A percentile compares a stretch with the other conserved stretches of the same genome.
These are phyloP conservation scores for Ambrosiella beaveri DNA, from an alignment of 2,329 filamentous ascomycete genomes.

Conservation along the genomic window DNA sequence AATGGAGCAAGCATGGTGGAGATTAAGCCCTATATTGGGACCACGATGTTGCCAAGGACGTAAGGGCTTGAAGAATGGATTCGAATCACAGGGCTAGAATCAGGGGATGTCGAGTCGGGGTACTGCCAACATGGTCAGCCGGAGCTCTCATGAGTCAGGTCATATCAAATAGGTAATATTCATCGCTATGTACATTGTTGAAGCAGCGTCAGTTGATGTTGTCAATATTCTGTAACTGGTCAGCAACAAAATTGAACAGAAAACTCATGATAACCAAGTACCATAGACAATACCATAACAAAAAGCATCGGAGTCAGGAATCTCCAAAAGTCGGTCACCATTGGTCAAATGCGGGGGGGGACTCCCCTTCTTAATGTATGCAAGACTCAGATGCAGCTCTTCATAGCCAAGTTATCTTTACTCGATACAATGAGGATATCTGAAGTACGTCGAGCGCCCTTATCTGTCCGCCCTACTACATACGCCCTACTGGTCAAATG, in stretches of 20 bases:
- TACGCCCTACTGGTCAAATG: not conserved
- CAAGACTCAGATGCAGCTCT: not conserved
- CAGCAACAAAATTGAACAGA: not conserved
- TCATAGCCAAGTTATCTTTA: not conserved
- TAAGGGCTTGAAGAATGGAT: not conserved
- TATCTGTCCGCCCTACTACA: constrained; percentile 1
- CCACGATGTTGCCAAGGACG: not conserved
- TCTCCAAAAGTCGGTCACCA: not conserved
- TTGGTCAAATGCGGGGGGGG: not conserved
- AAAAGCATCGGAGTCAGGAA: not conserved
- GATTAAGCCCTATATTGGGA: not conserved
- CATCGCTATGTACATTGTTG: not conserved
- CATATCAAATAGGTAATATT: not conserved
- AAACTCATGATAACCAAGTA: not conserved
- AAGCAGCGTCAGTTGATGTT: too few species aligned
- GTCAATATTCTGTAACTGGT: too few species aligned
- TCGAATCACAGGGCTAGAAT: not conserved
- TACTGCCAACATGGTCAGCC: too few species aligned
- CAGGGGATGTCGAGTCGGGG: too few species aligned
- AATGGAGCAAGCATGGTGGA: not conserved
- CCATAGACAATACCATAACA: not conserved
- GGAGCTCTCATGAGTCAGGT: not conserved
- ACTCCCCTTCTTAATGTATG: not conserved
- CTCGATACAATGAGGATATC: not conserved
- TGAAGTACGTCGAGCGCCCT: not conserved